A percentile compares a stretch with the other conserved stretches of the same genome.
Conservation (phyloP, 1,284 basidiomycete genomes). For the Heterobasidion occidentale region DNA sequence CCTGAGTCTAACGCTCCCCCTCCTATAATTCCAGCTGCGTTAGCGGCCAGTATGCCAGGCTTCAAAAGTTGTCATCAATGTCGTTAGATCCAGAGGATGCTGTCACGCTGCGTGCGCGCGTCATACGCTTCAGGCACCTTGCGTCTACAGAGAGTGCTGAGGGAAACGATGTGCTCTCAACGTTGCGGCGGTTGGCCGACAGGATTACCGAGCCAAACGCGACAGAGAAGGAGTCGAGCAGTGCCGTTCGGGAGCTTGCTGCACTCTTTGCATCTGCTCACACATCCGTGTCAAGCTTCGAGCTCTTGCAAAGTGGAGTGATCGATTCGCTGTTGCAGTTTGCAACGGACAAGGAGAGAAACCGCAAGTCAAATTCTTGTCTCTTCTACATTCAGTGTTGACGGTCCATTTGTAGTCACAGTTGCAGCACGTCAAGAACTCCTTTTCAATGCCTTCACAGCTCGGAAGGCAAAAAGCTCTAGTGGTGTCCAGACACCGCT, state of each 20-base stretch:
- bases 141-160: conserved; percentile 50
- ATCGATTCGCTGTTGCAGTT: conserved; percentile 84
- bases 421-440: conserved; percentile 59
- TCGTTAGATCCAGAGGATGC: conserved; percentile 80
- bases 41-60: conserved; percentile 43
- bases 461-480: conserved; percentile 38
- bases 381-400: background rate
- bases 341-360: conserved; percentile 59
- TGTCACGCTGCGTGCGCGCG: conserved; percentile 81
- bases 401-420: conserved; percentile 34
- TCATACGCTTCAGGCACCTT: conserved; percentile 77
- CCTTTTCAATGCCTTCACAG: conserved; percentile 67
- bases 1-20: conserved; percentile 24
- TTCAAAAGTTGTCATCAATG: conserved; percentile 59
- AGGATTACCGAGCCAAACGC: conserved; percentile 47
- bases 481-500: conserved; percentile 54
- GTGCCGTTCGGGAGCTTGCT: conserved; percentile 66
- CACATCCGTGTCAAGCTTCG: conserved; percentile 89
- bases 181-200: conserved; percentile 59
- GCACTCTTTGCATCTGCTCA: conserved; percentile 73
- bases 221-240: conserved; percentile 58
- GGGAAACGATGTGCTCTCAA: conserved; percentile 58
- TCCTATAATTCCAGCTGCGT: conserved; percentile 22
- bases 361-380: conserved; percentile 31
- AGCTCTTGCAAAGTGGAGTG: conserved; percentile 88